Evolutionary conservation across 148 eudicot genomes (phyloP), one percentile per base, ranked within the genome.

Genomic region (Diospyros lotus): DNA sequence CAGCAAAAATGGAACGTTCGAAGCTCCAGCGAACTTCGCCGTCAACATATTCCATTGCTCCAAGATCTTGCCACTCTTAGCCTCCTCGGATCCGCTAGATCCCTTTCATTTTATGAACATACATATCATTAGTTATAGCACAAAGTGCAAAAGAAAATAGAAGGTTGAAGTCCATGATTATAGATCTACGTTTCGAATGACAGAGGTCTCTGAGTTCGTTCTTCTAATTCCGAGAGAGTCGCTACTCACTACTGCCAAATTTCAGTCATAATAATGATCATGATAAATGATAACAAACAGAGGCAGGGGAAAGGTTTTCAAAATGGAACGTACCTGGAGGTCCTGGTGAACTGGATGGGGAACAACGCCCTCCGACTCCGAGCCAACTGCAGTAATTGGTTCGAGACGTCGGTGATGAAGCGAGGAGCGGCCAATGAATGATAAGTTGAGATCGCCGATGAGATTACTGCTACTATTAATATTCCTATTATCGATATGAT

Each of bases 1-100:
- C 70, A 95, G 74, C 72, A 95, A 84, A 82, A 95, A 95, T 0
- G 98, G 98, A 61, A 95, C n/a, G 80, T 90, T 95, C 62, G 98
- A 84, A 79, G 86, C 91, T 52, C 85, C 98, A 0, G 97, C 86
- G 66, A 95, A 95, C 78, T 89, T 92, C 6, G 91, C 91, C 5
- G 96, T 87, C 87, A 84, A 74, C 66, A 84, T 73, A 90, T 90
- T 96, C 98, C 98, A 95, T 78, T 89, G 84, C 83, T 86, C 83
- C 56, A 87, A 82, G 64, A 76, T 75, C 42, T 87, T 79, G 58
- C 67, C 80, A 39, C 78, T 81, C 60, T 66, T 77, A 72, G 77
- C 46, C 58, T 62, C 50, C 62, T 62, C 81, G 17, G 81, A 50
- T 66, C 52, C 41, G 28, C 60, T 73, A 58, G 52, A 6, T 18